These are phyloP conservation scores for Sclerotinia glacialis DNA, from an alignment of 2,329 filamentous ascomycete genomes.

Conservation along the genomic window DNA sequence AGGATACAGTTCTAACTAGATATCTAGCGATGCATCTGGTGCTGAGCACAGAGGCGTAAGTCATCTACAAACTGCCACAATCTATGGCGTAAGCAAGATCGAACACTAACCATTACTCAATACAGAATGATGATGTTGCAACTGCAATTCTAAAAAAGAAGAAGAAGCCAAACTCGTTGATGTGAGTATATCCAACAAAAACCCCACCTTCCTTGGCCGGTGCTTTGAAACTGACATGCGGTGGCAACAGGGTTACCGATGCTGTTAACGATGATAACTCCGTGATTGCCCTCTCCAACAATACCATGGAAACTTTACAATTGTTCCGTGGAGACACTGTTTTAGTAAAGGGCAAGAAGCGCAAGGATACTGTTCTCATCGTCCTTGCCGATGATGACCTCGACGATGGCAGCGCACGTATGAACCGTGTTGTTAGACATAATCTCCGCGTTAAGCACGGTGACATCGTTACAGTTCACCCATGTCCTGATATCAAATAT, in stretches of 20 bases:
- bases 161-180: conserved; percentile 99
- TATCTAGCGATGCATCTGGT: conserved; percentile 77
- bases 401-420: conserved; percentile 92
- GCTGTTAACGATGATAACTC: conserved; percentile 99
- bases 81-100: conserved; percentile 31
- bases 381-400: conserved; percentile 97
- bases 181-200: conserved; percentile 57
- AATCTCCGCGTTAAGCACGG: conserved; percentile 98
- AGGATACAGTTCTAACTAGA: conserved; percentile 42
- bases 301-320: conserved; percentile 97
- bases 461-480: conserved; percentile 94
- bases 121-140: conserved; percentile 80
- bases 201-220: conserved; percentile 20
- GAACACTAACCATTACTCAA: conserved; percentile 43
- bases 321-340: conserved; percentile 99
- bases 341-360: conserved; percentile 98
- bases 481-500: conserved; percentile 99
- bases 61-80: conserved; percentile 32
- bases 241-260: conserved; percentile 78
- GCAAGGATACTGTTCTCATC: conserved; percentile 97
- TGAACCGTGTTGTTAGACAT: conserved; percentile 98
- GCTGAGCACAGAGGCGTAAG: conserved; percentile 80
- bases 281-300: conserved; percentile 95
- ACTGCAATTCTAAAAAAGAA: conserved; percentile 99
- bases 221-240: conserved; percentile 39